Base-by-base conservation (phyloP, 2,329 filamentous ascomycete genomes). In the Ceratocystis papillata region DNA sequence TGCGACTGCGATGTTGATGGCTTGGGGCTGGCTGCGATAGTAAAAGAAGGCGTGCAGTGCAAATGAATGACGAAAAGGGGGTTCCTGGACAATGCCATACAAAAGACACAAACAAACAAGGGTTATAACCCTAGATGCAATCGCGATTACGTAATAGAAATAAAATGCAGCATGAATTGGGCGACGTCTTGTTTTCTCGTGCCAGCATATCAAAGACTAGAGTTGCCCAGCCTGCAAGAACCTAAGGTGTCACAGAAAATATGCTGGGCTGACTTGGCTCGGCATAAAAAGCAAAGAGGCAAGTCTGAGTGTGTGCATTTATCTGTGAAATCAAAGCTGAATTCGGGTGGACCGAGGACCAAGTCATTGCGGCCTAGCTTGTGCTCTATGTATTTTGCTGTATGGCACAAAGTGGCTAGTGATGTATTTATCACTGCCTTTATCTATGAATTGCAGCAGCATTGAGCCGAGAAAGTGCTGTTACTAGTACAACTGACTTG, bases 401-500 rank as follows among this genome's bases (percentile, higher is more conserved):
- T 15, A 33, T 59, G 30, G 8, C 20, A 37, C 22, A 37, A 59
- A n/a, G 25, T 37, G 55, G 55, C 17, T 30, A 59, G 30, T 10
- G 28, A 41, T 41, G 37, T 41, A 41, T 30, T 37, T 59, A 59
- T 8, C 15, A 8, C 55, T 37, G n/a, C 10, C 55, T 59, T 22
- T 20, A 59, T 59, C 28, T 25, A 33, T 37, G 28, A 41, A 41
- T 25, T 53, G 25, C 33, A 30, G 15, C 17, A 59, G 55, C 55
- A n/a, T 37, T 28, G 20, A 22, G 20, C 48, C 48, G 48, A 15
- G 48, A 22, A 53, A 25, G 22, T 15, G 22, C 12, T 59, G 55
- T 59, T 59, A 59, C 55, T 59, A n/a, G 55, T 59, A 37, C 30
- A 33, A 59, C 55, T n/a, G 30, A 59, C 28, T 41, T 59, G 55